Percentiles rank a stretch among this genome's conserved stretches.
Conservation (phyloP, 495 filamentous ascomycete species). For the Penicillium taxi region DNA sequence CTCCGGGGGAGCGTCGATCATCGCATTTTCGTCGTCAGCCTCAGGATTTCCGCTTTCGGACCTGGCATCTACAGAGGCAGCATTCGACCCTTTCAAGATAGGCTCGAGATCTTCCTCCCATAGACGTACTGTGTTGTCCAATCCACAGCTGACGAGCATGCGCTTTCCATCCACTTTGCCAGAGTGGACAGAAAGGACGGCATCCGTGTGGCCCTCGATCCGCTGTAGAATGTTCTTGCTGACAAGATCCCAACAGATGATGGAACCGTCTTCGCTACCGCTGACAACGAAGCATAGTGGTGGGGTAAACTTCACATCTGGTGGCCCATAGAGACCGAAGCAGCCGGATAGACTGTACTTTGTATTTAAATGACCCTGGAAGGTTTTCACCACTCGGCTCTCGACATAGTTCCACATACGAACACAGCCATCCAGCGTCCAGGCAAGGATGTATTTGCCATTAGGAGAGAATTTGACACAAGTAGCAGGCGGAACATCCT, state of each 20-base stretch:
- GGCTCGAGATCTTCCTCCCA: constrained; percentile 43
- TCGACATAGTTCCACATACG: constrained; percentile 92
- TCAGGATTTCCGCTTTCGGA: constrained; percentile 9
- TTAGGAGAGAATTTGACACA: constrained; percentile 89
- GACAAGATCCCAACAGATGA: constrained; percentile 83
- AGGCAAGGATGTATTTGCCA: constrained; percentile 83
- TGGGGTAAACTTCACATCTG: constrained; percentile 26
- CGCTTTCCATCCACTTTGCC: constrained; percentile 29
- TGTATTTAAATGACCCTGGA: constrained; percentile 83
- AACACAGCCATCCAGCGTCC: constrained; percentile 81
- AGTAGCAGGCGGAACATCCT: constrained; percentile 90
- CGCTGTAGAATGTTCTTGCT: constrained; percentile 74
- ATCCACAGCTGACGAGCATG: constrained; percentile 52
- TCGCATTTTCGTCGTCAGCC: constrained; percentile 16
- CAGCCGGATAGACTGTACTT: constrained; percentile 75
- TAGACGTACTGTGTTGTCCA: constrained; percentile 57
- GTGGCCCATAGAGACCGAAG: constrained; percentile 59
- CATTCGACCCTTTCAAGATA: constrained; percentile 2
- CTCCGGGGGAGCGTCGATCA: constrained; percentile 15
- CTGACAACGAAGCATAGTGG: constrained; percentile 55
- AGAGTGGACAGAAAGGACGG: constrained; percentile 80
- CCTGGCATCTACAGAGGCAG: background rate
- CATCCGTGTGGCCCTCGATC: constrained; percentile 62
- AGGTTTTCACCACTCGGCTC: constrained; percentile 86
- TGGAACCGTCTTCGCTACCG: constrained; percentile 78